Conservation (phyloP, 192 early-diverging fungal species). For the Physocladia obscura region DNA sequence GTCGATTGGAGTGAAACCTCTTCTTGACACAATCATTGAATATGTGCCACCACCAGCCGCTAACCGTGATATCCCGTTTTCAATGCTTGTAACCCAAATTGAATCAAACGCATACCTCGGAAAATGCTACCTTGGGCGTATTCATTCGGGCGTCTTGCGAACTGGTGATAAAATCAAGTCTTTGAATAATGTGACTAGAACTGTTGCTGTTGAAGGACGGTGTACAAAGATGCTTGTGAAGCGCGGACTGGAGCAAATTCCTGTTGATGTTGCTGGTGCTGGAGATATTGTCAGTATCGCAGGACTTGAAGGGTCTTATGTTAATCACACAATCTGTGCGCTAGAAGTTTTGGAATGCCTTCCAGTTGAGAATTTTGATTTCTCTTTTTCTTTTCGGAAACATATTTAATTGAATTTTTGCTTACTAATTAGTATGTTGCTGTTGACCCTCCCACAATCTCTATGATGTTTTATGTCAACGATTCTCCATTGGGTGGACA, state of each 20-base stretch:
- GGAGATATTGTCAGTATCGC: constrained; percentile 81
- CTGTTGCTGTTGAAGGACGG: constrained; percentile 64
- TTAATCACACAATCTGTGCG: constrained; percentile 78
- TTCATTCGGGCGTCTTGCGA: constrained; percentile 66
- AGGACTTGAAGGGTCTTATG: constrained; percentile 70
- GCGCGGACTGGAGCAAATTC: constrained; percentile 70
- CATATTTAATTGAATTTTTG: neutral
- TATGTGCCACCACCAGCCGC: constrained; percentile 68
- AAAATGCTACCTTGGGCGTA: constrained; percentile 77
- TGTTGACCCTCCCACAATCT: constrained; percentile 83
- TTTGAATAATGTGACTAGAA: constrained; percentile 64
- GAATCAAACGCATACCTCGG: constrained; percentile 81
- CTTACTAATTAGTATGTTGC: constrained; percentile 51
- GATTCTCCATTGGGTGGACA: constrained; percentile 82
- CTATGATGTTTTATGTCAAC: constrained; percentile 83
- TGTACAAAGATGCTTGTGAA: constrained; percentile 76
- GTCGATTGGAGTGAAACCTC: constrained; percentile 50
- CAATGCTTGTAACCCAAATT: constrained; percentile 85
- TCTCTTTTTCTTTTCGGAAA: neutral
- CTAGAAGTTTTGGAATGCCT: constrained; percentile 61
- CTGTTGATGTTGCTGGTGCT: constrained; percentile 73
- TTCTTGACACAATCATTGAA: constrained; percentile 73
- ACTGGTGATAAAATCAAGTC: constrained; percentile 76
- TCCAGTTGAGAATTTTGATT: constrained; percentile 31
- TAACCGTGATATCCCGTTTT: constrained; percentile 65